Percentiles rank a stretch among this genome's conserved stretches.
These are phyloP conservation scores for Lachnellula cervina DNA, from an alignment of 2,329 filamentous ascomycete genomes.

Conservation along the genomic window DNA sequence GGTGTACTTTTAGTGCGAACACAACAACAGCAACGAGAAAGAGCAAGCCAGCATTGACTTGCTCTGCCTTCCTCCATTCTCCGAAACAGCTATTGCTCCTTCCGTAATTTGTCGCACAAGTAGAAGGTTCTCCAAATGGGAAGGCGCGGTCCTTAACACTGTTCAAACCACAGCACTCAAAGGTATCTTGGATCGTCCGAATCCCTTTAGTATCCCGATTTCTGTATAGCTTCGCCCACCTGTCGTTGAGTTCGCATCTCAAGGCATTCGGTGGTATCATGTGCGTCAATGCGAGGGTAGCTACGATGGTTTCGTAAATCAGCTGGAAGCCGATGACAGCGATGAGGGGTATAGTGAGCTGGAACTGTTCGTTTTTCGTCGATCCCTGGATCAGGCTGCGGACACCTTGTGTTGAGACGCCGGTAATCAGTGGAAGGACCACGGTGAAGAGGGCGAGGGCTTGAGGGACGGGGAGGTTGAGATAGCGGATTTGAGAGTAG, in stretches of 20 bases:
- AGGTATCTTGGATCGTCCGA: constrained; percentile 60
- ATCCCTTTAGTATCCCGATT: constrained; percentile 43
- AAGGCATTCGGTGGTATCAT: constrained; percentile 25
- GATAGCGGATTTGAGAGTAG: constrained; percentile 25
- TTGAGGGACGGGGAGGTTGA: constrained; percentile 29
- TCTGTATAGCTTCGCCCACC: constrained; percentile 52
- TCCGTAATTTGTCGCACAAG: constrained; percentile 37
- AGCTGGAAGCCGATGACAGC: constrained; percentile 29
- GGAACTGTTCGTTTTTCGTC: constrained; percentile 19
- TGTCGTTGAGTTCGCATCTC: constrained; percentile 50
- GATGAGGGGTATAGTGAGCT: constrained; percentile 26
- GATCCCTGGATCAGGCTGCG: constrained; percentile 19
- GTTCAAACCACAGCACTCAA: constrained; percentile 63
- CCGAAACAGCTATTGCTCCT: constrained; percentile 44
- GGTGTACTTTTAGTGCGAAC: constrained; percentile 51
- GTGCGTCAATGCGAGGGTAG: constrained; percentile 28
- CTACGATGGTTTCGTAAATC: constrained; percentile 30
- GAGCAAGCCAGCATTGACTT: constrained; percentile 48
- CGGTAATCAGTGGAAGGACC: constrained; percentile 27
- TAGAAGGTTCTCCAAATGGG: constrained; percentile 45
- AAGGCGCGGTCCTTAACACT: constrained; percentile 54
- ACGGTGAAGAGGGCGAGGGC: constrained; percentile 27
- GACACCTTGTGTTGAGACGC: constrained; percentile 24
- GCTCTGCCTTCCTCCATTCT: constrained; percentile 53
- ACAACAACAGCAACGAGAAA: constrained; percentile 50